Percentiles rank a stretch among this genome's conserved stretches.
Evolutionary conservation across 83 land plant species (phyloP).

Genomic region (Picea engelmannii): DNA sequence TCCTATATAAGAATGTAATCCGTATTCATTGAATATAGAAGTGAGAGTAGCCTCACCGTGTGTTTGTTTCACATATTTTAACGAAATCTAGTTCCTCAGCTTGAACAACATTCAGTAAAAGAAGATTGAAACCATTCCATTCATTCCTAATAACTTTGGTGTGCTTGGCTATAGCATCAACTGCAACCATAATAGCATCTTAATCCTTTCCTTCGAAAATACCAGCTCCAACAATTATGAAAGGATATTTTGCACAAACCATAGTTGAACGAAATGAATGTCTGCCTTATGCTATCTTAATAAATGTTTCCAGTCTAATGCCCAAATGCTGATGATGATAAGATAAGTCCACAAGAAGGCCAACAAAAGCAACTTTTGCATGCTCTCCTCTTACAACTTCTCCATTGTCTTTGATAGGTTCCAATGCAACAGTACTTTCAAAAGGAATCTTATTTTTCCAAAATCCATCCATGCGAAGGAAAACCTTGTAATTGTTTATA

Average conservation of each 20-base stretch:
- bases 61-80: no score
- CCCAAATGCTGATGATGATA: conserved; percentile 83
- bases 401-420: conserved; percentile 95
- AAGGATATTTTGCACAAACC: conserved; percentile 62
- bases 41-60: no score
- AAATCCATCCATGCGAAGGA: conserved; percentile 89
- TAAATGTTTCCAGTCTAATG: conserved; percentile 73
- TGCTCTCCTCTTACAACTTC: conserved; percentile 79
- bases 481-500: conserved; percentile 92
- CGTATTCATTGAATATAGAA: no score
- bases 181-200: conserved; percentile 73
- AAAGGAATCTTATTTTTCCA: conserved; percentile 97
- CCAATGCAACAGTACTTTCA: conserved; percentile 84
- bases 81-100: no score
- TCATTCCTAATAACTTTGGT: conserved; percentile 66
- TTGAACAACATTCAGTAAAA: conserved; percentile 59
- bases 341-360: conserved; percentile 72
- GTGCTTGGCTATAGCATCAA: conserved; percentile 65
- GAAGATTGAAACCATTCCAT: conserved; percentile 90
- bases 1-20: no score
- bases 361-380: conserved; percentile 86
- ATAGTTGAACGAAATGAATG: conserved; percentile 80
- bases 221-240: no score
- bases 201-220: conserved; percentile 78
- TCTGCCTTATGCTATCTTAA: conserved; percentile 82